Conservation (phyloP, 164 flowering plant genomes). For the Amborella trichopoda region DNA sequence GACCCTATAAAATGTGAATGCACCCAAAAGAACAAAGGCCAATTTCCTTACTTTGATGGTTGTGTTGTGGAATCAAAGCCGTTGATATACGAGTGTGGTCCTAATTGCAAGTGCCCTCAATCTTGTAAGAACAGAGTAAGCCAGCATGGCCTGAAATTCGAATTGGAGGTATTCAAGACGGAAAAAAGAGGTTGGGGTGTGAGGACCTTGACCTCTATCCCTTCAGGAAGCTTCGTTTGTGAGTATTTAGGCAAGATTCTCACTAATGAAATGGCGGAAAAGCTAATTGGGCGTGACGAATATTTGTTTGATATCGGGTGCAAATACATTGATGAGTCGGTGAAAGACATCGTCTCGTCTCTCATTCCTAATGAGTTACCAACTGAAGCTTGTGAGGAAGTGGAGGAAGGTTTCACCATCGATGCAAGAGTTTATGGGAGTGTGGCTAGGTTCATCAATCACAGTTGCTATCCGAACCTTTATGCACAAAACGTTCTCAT, state of each 20-base stretch:
- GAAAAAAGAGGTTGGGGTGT: conserved; percentile 83
- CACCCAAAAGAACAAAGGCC: conserved; percentile 65
- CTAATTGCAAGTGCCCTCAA: conserved; percentile 69
- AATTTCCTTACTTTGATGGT: conserved; percentile 68
- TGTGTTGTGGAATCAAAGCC: conserved; percentile 67
- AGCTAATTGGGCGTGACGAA: conserved; percentile 60
- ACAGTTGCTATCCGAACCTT: conserved; percentile 85
- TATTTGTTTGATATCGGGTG: conserved; percentile 86
- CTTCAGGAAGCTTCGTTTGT: conserved; percentile 89
- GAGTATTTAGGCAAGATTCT: conserved; percentile 83
- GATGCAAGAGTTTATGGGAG: conserved; percentile 62
- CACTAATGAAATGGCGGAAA: conserved; percentile 67
- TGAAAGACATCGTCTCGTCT: conserved; percentile 26
- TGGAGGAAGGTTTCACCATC: conserved; percentile 59
- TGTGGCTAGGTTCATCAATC: conserved; percentile 80
- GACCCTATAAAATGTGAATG: conserved; percentile 49
- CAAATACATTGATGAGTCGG: conserved; percentile 33
- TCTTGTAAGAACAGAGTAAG: conserved; percentile 73
- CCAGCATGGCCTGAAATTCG: conserved; percentile 60
- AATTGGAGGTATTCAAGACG: conserved; percentile 80
- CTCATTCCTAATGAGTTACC: conserved; percentile 27
- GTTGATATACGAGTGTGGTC: conserved; percentile 83
- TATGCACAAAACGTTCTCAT: conserved; percentile 83
- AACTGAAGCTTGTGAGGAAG: conserved; percentile 15
- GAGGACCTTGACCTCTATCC: conserved; percentile 55